Conservation (phyloP, 2,329 filamentous ascomycete genomes). For the Arthroderma sp. region DNA sequence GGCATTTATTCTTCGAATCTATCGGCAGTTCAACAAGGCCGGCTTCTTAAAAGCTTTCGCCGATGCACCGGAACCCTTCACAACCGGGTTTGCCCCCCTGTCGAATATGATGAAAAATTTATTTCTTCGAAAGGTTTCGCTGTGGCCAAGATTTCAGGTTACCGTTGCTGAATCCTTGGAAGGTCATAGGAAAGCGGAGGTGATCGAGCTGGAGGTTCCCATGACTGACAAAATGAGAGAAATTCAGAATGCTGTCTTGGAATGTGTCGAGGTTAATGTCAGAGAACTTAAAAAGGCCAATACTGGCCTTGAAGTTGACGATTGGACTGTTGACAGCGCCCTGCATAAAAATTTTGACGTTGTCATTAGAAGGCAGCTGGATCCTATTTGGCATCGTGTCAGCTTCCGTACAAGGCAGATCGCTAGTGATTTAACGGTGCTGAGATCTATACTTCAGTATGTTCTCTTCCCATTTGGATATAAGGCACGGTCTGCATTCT, state of each 20-base stretch:
- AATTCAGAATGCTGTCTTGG: conserved; percentile 87
- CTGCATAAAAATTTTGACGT: conserved; percentile 85
- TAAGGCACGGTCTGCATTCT: background rate
- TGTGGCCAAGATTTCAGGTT: conserved; percentile 91
- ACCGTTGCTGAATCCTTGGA: conserved; percentile 81
- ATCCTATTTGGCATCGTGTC: conserved; percentile 93
- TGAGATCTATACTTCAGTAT: conserved; percentile 67
- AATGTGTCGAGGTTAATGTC: conserved; percentile 92
- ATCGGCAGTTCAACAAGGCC: conserved; percentile 81
- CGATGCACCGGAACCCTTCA: conserved; percentile 83
- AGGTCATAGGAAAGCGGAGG: conserved; percentile 83
- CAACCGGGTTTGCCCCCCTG: conserved; percentile 73
- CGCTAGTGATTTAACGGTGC: conserved; percentile 71
- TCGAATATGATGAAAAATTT: conserved; percentile 84
- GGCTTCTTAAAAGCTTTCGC: conserved; percentile 96
- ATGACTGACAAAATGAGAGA: conserved; percentile 92
- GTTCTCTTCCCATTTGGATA: background rate
- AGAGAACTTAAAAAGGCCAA: conserved; percentile 87
- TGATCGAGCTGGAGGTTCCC: conserved; percentile 88
- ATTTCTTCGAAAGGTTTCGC: conserved; percentile 72
- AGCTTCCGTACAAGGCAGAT: conserved; percentile 94
- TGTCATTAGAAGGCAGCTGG: conserved; percentile 74
- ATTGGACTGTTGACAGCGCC: conserved; percentile 91
- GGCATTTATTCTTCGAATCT: conserved; percentile 89
- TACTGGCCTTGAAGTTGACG: conserved; percentile 80